Percentiles rank a stretch among this genome's conserved stretches.
phyloP scores from a whole-genome alignment of 2,329 filamentous ascomycete species.

The Aureobasidium sp. region DNA sequence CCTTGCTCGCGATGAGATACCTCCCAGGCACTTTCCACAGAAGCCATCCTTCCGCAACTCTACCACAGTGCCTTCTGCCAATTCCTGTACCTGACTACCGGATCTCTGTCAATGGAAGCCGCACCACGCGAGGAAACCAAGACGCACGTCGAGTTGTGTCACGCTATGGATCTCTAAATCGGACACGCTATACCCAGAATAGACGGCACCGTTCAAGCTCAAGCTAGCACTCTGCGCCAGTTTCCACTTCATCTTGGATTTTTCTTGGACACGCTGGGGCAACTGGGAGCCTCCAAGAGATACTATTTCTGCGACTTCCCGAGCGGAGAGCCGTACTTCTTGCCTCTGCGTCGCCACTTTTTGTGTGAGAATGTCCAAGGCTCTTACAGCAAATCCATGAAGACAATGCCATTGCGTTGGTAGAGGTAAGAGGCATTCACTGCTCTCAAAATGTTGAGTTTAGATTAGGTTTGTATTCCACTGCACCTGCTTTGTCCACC shows the following conservation, averaged over 20 bases:
- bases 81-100: not conserved
- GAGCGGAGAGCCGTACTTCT: constrained; percentile 12
- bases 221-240: not conserved
- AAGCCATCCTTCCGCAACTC: not conserved
- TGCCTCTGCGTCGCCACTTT: not conserved
- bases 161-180: not conserved
- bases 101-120: not conserved
- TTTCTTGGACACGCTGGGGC: not conserved
- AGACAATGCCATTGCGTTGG: not conserved
- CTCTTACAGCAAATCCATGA: not conserved
- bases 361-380: not conserved
- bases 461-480: not conserved
- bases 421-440: not conserved
- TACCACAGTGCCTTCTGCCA: not conserved
- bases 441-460: not conserved
- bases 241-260: constrained; percentile 8
- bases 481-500: not conserved
- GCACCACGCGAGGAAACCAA: not conserved
- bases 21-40: not conserved
- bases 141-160: not conserved
- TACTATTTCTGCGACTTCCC: constrained; percentile 1
- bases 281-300: not conserved
- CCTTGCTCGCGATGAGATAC: not conserved
- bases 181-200: not conserved
- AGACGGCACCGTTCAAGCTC: not conserved